phyloP scores from a whole-genome alignment of 2,329 filamentous ascomycete genomes.

The Paramyrothecium roridum region DNA sequence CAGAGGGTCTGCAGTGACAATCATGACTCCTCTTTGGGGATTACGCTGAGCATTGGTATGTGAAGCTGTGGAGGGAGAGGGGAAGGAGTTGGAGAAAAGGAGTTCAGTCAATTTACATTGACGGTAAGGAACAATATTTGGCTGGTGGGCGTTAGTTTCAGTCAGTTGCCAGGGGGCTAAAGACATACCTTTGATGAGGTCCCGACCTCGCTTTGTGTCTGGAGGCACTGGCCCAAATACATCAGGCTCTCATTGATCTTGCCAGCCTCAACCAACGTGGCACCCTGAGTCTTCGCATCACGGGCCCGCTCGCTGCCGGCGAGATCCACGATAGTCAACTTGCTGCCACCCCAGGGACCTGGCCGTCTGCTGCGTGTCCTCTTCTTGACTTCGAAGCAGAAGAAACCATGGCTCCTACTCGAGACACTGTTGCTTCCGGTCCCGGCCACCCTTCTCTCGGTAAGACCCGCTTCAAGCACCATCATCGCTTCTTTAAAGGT shows the following conservation, averaged over 20 bases:
- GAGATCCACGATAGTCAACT: slow-evolving; percentile 84
- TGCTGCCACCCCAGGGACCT: slow-evolving; percentile 69
- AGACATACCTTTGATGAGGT: slow-evolving; percentile 65
- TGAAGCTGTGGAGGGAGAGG: slow-evolving; percentile 46
- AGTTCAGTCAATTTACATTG: slow-evolving; percentile 85
- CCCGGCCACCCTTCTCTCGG: slow-evolving; percentile 82
- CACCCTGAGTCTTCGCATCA: slow-evolving; percentile 89
- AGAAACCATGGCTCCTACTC: slow-evolving; percentile 92
- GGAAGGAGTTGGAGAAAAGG: slow-evolving; percentile 86
- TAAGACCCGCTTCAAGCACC: slow-evolving; percentile 84
- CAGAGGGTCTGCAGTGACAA: slow-evolving; percentile 88
- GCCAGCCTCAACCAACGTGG: slow-evolving; percentile 89
- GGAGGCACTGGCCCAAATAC: slow-evolving; percentile 95
- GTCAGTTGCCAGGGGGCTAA: not conserved
- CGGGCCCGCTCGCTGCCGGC: slow-evolving; percentile 91
- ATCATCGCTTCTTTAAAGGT: slow-evolving; percentile 80
- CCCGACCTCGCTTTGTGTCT: slow-evolving; percentile 83
- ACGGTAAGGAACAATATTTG: slow-evolving; percentile 72
- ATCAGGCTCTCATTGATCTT: slow-evolving; percentile 99
- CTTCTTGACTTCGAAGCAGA: slow-evolving; percentile 93
- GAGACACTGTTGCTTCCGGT: slow-evolving; percentile 92
- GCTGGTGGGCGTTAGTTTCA: slow-evolving; percentile 37
- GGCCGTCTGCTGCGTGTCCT: slow-evolving; percentile 45
- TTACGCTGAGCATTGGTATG: slow-evolving; percentile 48
- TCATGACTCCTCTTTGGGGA: slow-evolving; percentile 89